Conservation (phyloP, 169 alveolate genomes). For the Eimeria tenella region DNA sequence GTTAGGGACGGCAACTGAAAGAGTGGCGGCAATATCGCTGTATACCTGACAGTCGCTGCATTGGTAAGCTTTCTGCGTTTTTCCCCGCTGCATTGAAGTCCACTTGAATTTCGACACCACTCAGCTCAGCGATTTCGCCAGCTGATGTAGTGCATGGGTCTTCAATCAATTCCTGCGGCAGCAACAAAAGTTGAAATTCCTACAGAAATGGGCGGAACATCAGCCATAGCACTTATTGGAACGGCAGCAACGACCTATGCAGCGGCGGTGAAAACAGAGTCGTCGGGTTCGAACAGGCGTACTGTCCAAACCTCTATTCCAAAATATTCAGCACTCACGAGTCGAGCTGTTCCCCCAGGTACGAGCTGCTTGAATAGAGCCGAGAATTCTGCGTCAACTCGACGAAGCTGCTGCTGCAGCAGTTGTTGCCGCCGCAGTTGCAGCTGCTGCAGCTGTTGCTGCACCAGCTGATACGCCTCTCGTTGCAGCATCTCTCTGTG, state of each 20-base stretch:
- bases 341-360: constrained; percentile 22
- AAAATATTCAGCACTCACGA: not conserved
- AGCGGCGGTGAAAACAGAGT: not conserved
- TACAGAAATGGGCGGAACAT: not conserved
- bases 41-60: not conserved
- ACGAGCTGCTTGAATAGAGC: constrained; percentile 4
- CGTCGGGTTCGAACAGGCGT: not conserved
- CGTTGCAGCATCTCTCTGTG: not conserved
- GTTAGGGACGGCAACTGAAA: not conserved
- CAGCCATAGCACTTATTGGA: not conserved
- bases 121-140: not conserved
- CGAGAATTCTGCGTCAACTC: constrained; percentile 22
- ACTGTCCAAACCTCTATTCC: not conserved
- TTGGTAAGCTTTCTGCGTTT: not conserved
- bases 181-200: not conserved
- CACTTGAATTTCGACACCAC: not conserved
- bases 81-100: not conserved
- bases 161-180: constrained; percentile 16
- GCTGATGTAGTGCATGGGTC: not conserved
- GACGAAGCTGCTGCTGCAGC: not conserved
- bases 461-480: not conserved
- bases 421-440: constrained; percentile 12
- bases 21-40: not conserved
- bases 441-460: constrained; percentile 50
- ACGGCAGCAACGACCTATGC: not conserved